Conservation (phyloP, 176 grass and related monocot species). For the Triticum turgidum region DNA sequence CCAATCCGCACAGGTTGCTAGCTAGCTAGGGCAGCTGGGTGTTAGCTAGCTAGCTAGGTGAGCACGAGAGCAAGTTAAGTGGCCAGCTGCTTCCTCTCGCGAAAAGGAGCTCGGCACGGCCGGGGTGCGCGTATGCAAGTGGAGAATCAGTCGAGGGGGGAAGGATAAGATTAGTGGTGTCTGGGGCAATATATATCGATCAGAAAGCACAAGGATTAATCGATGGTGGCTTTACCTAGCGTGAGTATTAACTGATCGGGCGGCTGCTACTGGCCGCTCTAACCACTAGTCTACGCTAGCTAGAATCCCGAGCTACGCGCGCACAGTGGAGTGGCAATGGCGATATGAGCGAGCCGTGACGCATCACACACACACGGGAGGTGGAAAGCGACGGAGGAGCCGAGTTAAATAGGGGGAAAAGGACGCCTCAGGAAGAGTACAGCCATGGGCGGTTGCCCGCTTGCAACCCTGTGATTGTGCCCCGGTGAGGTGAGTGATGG, state of each 20-base stretch:
- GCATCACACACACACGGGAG: constrained; percentile 17
- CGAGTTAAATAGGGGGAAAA: constrained; percentile 40
- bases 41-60: constrained; percentile 4
- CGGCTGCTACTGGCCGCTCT: not conserved
- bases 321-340: not conserved
- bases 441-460: constrained; percentile 42
- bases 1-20: constrained; percentile 4
- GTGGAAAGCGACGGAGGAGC: constrained; percentile 42
- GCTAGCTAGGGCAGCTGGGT: not conserved
- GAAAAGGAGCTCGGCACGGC: not conserved
- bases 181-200: constrained; percentile 35
- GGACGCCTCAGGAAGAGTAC: constrained; percentile 37
- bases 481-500: constrained; percentile 3
- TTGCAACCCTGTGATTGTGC: not conserved
- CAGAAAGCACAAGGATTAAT: not conserved
- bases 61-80: constrained; percentile 33
- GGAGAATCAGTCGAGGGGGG: not conserved
- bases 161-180: constrained; percentile 44
- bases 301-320: not conserved
- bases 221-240: not conserved
- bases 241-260: not conserved
- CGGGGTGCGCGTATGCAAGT: constrained; percentile 24
- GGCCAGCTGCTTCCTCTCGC: constrained; percentile 22
- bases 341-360: constrained; percentile 39
- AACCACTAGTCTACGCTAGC: constrained; percentile 6